phyloP scores from a whole-genome alignment of 495 filamentous ascomycete genomes.

The Corynascus novoguineensis region DNA sequence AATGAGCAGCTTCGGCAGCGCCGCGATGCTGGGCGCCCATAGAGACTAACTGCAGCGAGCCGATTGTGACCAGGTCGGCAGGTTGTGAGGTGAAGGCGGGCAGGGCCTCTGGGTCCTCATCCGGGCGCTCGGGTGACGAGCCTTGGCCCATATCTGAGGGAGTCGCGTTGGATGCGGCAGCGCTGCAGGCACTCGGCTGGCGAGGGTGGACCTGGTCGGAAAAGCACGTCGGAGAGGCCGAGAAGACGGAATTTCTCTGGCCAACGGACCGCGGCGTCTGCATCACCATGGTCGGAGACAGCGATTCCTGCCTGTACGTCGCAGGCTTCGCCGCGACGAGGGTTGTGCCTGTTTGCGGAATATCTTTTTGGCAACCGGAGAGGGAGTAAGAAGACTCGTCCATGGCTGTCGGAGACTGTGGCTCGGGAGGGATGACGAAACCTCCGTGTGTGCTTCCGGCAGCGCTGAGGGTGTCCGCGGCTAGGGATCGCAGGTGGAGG shows the following conservation, averaged over 20 bases:
- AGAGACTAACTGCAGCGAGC: conserved; percentile 25
- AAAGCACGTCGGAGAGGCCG: conserved; percentile 3
- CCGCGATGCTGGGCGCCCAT: conserved; percentile 23
- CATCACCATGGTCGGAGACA: conserved; percentile 14
- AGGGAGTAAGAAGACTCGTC: neutral
- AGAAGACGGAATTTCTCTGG: conserved; percentile 11
- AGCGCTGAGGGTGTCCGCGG: neutral
- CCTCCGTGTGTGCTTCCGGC: neutral
- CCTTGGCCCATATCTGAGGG: conserved; percentile 10
- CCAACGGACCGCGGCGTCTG: neutral
- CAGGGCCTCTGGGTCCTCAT: conserved; percentile 9
- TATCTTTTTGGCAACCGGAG: neutral
- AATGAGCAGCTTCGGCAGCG: conserved; percentile 17
- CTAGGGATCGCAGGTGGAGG: conserved; percentile 21
- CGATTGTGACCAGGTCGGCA: conserved; percentile 26
- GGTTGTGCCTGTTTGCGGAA: neutral
- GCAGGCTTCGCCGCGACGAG: neutral
- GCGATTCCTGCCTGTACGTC: neutral
- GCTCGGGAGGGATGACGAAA: conserved; percentile 5
- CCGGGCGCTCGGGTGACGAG: neutral
- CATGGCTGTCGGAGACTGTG: neutral
- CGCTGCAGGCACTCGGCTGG: conserved; percentile 10
- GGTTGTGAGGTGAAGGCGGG: conserved; percentile 23
- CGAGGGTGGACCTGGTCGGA: neutral
- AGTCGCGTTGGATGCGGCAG: neutral